Evolutionary conservation across 495 filamentous ascomycete genomes (phyloP).

Genomic region (Aspergillus incahuasiensis): DNA sequence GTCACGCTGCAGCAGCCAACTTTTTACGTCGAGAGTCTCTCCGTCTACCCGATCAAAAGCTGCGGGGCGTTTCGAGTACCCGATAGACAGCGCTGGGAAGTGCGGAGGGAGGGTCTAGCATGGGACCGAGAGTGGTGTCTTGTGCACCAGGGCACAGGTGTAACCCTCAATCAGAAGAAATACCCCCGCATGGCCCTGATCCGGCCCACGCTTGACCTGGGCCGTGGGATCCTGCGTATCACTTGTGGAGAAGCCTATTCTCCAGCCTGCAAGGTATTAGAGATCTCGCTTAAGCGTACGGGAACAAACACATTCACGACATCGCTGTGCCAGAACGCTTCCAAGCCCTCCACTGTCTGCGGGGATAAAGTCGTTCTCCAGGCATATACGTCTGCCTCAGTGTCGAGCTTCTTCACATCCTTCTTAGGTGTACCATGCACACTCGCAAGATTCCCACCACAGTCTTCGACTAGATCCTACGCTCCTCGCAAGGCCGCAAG

Average conservation of each 20-base stretch:
- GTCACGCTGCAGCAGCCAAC: slow-evolving; percentile 17
- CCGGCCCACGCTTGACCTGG: slow-evolving; percentile 63
- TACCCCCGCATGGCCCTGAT: slow-evolving; percentile 82
- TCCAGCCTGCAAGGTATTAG: slow-evolving; percentile 24
- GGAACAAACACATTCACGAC: slow-evolving; percentile 49
- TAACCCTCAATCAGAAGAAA: slow-evolving; percentile 74
- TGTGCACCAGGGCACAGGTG: slow-evolving; percentile 74
- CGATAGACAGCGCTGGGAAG: slow-evolving; percentile 60
- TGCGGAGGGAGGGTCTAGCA: slow-evolving; percentile 70
- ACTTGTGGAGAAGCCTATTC: slow-evolving; percentile 28
- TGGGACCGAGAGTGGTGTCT: slow-evolving; percentile 97
- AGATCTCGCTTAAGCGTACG: slow-evolving; percentile 58
- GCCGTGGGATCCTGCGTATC: slow-evolving; percentile 49
- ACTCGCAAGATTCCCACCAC: slow-evolving; percentile 72
- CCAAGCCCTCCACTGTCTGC: slow-evolving; percentile 62
- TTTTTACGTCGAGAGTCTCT: slow-evolving; percentile 57
- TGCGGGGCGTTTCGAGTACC: slow-evolving; percentile 77
- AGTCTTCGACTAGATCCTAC: slow-evolving; percentile 58
- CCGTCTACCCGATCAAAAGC: slow-evolving; percentile 82
- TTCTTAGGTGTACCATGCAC: slow-evolving; percentile 71
- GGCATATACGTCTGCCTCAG: slow-evolving; percentile 57
- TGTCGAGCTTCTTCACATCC: slow-evolving; percentile 69
- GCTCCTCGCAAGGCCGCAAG: slow-evolving; percentile 18
- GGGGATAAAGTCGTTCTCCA: slow-evolving; percentile 68
- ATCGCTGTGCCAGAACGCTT: slow-evolving; percentile 29